Evolutionary conservation across 2,329 filamentous ascomycete species (phyloP).

Genomic region (Alternaria metachromatica): DNA sequence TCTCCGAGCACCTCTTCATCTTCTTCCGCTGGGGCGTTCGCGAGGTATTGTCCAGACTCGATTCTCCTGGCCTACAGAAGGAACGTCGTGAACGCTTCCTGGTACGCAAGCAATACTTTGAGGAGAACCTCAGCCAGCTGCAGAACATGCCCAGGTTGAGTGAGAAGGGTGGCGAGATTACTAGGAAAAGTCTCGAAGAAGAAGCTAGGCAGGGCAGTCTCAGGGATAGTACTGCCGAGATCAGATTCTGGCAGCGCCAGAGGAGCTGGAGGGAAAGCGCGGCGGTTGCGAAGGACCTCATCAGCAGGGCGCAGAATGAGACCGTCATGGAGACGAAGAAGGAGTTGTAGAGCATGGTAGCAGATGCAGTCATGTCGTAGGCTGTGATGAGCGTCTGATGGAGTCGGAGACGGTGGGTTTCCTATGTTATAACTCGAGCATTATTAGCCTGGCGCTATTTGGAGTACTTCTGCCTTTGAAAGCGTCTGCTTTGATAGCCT

Average conservation of each 20-base stretch:
- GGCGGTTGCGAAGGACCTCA: conserved; percentile 58
- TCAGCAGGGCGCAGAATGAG: conserved; percentile 50
- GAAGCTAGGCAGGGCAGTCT: conserved; percentile 54
- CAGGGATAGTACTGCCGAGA: conserved; percentile 51
- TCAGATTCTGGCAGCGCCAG: conserved; percentile 62
- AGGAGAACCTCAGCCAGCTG: conserved; percentile 71
- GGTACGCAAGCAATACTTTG: conserved; percentile 79
- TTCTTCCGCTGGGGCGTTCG: conserved; percentile 74
- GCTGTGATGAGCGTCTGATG: not conserved
- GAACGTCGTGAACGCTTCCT: conserved; percentile 82
- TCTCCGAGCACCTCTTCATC: conserved; percentile 91
- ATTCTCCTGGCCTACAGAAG: conserved; percentile 84
- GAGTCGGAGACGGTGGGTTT: not conserved
- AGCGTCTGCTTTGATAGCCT: not conserved
- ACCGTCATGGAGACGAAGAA: conserved; percentile 48
- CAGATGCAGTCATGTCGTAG: not conserved
- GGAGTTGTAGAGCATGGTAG: conserved; percentile 27
- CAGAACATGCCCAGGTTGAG: conserved; percentile 50
- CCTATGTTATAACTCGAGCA: conserved; percentile 4
- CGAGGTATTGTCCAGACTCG: conserved; percentile 76
- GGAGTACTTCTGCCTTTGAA: not conserved
- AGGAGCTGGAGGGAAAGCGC: conserved; percentile 59
- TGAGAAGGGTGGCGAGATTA: conserved; percentile 64
- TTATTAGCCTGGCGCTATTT: conserved; percentile 19
- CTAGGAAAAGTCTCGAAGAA: conserved; percentile 68